Conservation (phyloP, 805 yeast species). For the Ascoidea tarda region DNA sequence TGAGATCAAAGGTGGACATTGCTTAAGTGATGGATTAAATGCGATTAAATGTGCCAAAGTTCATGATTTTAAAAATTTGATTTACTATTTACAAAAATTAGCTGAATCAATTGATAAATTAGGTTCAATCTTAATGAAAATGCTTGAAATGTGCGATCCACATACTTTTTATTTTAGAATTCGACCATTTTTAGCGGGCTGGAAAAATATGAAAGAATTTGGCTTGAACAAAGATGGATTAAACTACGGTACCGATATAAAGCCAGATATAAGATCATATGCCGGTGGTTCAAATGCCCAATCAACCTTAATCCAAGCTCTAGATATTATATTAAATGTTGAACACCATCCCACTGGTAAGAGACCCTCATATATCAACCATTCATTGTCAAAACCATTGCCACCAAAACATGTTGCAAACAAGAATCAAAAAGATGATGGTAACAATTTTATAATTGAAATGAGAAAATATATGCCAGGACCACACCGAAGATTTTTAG, state of each 20-base stretch:
- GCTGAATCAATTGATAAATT: constrained; percentile 67
- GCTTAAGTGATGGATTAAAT: constrained; percentile 51
- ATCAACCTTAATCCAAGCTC: constrained; percentile 74
- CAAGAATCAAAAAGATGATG: constrained; percentile 17
- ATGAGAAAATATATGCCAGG: constrained; percentile 91
- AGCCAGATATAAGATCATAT: constrained; percentile 16
- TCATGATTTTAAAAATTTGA: constrained; percentile 27
- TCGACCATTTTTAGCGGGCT: constrained; percentile 86
- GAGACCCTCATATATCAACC: constrained; percentile 19
- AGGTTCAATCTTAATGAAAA: constrained; percentile 58
- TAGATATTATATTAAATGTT: constrained; percentile 65
- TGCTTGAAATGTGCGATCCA: constrained; percentile 94
- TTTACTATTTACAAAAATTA: constrained; percentile 37
- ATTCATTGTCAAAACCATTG: not conserved
- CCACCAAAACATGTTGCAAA: constrained; percentile 6
- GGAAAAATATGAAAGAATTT: constrained; percentile 82
- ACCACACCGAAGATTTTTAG: constrained; percentile 62
- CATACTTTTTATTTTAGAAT: constrained; percentile 77
- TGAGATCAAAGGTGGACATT: constrained; percentile 68
- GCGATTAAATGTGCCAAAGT: constrained; percentile 44
- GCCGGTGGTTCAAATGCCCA: constrained; percentile 95
- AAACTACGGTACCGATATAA: constrained; percentile 50
- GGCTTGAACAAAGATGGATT: constrained; percentile 71
- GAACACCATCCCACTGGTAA: constrained; percentile 72
- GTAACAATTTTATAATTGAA: constrained; percentile 51